Evolutionary conservation across 2,329 filamentous ascomycete genomes (phyloP), one percentile per base, ranked within the genome.

Genomic region (Microsporum ferrugineum): DNA sequence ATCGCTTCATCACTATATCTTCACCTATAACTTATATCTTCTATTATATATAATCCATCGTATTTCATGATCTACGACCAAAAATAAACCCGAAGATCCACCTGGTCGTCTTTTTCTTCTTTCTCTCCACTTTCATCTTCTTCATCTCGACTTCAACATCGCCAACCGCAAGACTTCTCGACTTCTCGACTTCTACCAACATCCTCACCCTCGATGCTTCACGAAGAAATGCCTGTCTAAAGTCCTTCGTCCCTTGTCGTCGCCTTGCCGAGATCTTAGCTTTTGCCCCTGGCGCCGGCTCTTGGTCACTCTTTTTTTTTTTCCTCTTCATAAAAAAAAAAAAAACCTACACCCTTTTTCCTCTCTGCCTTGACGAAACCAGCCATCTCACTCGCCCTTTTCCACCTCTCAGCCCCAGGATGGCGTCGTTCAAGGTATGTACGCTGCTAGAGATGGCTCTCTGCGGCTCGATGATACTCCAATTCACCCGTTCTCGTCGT

Each of bases 391-490:
- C 43, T 31, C 49, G 3, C 51, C 12, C 33, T 34, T 31, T 23
- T 8, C 45, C 17, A 14, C 53, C 39, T 47, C 58, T 47, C 39
- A 36, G 34, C 5, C 38, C 38, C 56, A 41, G 29, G 56, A 61
- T 61, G 60, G 55, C 60, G 14, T 61, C 60, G 55, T 61, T 61
- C 60, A 61, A 61, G 53, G 60, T 61, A 31, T 29, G 55, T 47
- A 29, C 34, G 5, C 2, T 31, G 23, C 10, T 5, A 31, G 23
- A 49, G 23, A 14, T 3, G 3, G 12, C 53, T 12, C n/a, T 6
- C 31, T 5, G 53, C 17, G 3, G 53, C 34, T n/a, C 2, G 7
- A 36, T n/a, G 27, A 14, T n/a, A n/a, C 17, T 8, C 31, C 10
- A 57, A 29, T 51, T 10, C 23, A 33, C 17, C 38, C 6, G 6